Base-by-base conservation (phyloP, 2,329 filamentous ascomycete species). In the Cercospora nicotianae region DNA sequence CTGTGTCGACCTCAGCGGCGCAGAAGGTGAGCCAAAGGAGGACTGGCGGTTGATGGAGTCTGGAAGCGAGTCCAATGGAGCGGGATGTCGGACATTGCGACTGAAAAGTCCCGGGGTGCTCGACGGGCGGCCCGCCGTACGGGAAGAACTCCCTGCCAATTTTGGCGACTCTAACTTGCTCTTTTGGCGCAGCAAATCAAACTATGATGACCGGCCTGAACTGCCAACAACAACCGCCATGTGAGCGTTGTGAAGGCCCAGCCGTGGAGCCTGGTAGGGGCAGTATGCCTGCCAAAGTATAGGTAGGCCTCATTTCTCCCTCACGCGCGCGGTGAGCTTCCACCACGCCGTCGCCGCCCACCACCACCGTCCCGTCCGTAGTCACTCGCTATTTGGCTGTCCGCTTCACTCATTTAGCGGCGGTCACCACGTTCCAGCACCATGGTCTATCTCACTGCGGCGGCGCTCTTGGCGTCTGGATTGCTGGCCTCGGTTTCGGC, bases 321-420 rank as follows among this genome's bases (percentile, higher is more conserved):
- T 3, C 53, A 57, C 66, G 62, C 66, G 66, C 62, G 66, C 20
- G 62, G 55, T 23, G 45, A 26, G 31, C 26, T 45, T 36, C 28
- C 28, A 31, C 63, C 58, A 62, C 55, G 66, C 42, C 45, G 66
- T 65, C 61, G 63, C 62, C 63, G 33, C 28, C 63, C 61, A 51
- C 58, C 45, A 60, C 57, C 60, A 58, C 33, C 64, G 26, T 59
- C 62, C 20, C 53, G 3, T 31, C 55, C 28, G n/a, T 36, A 69
- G 64, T 67, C 71, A 71, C 63, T 70, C 71, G 39, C 67, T 72
- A 36, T 60, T 59, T 64, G 71, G 69, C 63, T 26, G 61, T 48
- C 70, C 72, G 72, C 72, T 73, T 70, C 72, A 73, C 72, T 73
- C 72, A 45, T 72, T 73, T 66, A 73, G 72, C 70, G 72, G 70